These are phyloP conservation scores for Aspergillus pseudoterreus DNA, from an alignment of 2,329 filamentous ascomycete species.

Conservation along the genomic window DNA sequence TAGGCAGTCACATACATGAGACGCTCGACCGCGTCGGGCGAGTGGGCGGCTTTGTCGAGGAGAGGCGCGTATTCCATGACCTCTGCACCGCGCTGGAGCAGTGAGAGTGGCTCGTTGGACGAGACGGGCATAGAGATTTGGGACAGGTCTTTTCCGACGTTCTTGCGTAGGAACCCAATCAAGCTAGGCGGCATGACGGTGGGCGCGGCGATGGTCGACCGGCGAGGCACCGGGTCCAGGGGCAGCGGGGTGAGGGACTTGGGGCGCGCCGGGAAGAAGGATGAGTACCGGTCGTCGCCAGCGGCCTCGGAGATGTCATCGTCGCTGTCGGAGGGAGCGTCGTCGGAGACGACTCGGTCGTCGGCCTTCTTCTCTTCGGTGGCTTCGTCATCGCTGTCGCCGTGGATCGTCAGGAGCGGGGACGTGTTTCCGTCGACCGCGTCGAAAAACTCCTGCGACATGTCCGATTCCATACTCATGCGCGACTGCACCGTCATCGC, in stretches of 20 bases:
- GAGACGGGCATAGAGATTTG: conserved; percentile 98
- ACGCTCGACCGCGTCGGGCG: conserved; percentile 61
- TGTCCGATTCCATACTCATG: conserved; percentile 75
- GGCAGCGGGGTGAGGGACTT: conserved; percentile 77
- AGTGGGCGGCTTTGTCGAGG: conserved; percentile 66
- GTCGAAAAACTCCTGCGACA: conserved; percentile 90
- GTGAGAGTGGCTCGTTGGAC: conserved; percentile 85
- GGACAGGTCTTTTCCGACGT: conserved; percentile 94
- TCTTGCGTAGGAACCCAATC: conserved; percentile 92
- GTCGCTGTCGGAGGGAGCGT: conserved; percentile 63
- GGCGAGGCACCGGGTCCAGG: conserved; percentile 62
- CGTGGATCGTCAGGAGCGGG: conserved; percentile 71
- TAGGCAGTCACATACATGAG: conserved; percentile 85
- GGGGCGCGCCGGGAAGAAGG: conserved; percentile 70
- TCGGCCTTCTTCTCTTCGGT: conserved; percentile 32
- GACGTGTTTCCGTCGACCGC: conserved; percentile 64
- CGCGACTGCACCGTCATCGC: conserved; percentile 54
- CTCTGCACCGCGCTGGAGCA: conserved; percentile 85
- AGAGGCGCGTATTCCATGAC: conserved; percentile 86
- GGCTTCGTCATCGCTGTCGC: conserved; percentile 66
- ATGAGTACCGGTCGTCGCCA: conserved; percentile 34
- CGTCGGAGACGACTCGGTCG: conserved; percentile 50
- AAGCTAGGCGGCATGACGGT: conserved; percentile 81
- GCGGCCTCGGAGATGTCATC: conserved; percentile 47
- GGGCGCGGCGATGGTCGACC: conserved; percentile 67